Percentiles rank a stretch among this genome's conserved stretches.
Conservation (phyloP, 2,329 filamentous ascomycete species). For the Clonostachys byssicola region DNA sequence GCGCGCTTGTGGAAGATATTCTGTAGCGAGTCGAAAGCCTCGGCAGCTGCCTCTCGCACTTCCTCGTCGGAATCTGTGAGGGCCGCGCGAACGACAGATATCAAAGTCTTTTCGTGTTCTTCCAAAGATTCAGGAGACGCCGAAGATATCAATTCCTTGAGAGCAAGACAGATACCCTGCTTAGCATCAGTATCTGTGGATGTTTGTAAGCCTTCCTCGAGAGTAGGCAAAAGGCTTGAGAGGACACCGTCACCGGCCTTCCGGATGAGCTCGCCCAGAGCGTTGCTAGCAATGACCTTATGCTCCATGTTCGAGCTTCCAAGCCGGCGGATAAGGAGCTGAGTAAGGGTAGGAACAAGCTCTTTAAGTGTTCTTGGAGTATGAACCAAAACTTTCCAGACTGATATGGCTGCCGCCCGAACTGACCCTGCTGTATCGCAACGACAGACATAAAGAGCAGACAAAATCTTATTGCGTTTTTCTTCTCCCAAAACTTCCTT, state of each 20-base stretch:
- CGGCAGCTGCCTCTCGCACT: constrained; percentile 91
- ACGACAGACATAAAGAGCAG: constrained; percentile 95
- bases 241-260: constrained; percentile 95
- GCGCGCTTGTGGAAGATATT: constrained; percentile 91
- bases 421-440: constrained; percentile 94
- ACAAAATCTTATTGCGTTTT: constrained; percentile 93
- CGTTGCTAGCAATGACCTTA: constrained; percentile 97
- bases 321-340: constrained; percentile 88
- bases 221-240: constrained; percentile 79
- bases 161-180: constrained; percentile 94
- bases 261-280: constrained; percentile 91
- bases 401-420: constrained; percentile 80
- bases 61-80: constrained; percentile 86
- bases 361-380: constrained; percentile 92
- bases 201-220: constrained; percentile 85
- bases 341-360: constrained; percentile 88
- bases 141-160: constrained; percentile 88
- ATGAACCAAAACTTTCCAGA: constrained; percentile 96
- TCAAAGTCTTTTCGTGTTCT: constrained; percentile 91
- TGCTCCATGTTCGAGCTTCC: constrained; percentile 98
- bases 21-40: constrained; percentile 94
- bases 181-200: constrained; percentile 90
- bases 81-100: constrained; percentile 88
- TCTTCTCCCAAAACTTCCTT: constrained; percentile 93
- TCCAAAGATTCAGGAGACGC: constrained; percentile 85